Percentiles rank a stretch among this genome's conserved stretches.
Conservation (phyloP, 192 early-diverging fungal genomes). For the Kickxella alabastrina region DNA sequence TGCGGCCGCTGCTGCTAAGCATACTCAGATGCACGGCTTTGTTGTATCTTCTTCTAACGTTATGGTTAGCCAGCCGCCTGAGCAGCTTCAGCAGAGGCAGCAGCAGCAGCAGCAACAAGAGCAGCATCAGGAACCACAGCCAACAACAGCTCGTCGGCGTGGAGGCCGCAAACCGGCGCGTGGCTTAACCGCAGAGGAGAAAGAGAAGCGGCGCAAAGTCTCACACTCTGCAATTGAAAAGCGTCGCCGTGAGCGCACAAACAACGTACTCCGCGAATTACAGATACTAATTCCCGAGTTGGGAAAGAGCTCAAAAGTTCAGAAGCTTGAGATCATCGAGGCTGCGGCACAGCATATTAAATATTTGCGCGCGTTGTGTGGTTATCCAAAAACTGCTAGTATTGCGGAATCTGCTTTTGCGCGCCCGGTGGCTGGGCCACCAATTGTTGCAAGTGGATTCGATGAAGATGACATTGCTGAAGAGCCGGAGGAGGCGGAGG, state of each 20-base stretch:
- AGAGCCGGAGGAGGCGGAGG: constrained; percentile 3
- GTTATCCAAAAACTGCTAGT: too few species aligned
- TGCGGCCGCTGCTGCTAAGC: constrained; percentile 3
- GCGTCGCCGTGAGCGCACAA: constrained; percentile 78
- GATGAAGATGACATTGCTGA: constrained; percentile 1
- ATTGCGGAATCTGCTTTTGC: background rate
- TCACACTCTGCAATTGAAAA: constrained; percentile 82
- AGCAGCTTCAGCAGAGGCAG: too few species aligned
- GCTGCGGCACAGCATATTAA: constrained; percentile 31
- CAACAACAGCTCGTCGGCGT: too few species aligned
- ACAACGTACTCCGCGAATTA: constrained; percentile 74
- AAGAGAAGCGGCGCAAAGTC: constrained; percentile 70
- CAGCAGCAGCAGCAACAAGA: constrained; percentile 1
- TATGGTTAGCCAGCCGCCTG: background rate
- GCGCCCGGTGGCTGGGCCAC: background rate
- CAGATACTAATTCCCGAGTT: constrained; percentile 66
- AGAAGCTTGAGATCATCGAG: constrained; percentile 35
- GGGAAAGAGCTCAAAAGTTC: constrained; percentile 29
- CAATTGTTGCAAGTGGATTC: background rate
- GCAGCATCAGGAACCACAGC: too few species aligned
- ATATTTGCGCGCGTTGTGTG: constrained; percentile 11
- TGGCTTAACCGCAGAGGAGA: constrained; percentile 30
- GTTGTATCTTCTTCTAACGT: background rate
- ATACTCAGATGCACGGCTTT: background rate
- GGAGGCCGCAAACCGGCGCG: too few species aligned